Evolutionary conservation across 169 alveolate species (phyloP).

Genomic region (Gregarina niphandrodes): DNA sequence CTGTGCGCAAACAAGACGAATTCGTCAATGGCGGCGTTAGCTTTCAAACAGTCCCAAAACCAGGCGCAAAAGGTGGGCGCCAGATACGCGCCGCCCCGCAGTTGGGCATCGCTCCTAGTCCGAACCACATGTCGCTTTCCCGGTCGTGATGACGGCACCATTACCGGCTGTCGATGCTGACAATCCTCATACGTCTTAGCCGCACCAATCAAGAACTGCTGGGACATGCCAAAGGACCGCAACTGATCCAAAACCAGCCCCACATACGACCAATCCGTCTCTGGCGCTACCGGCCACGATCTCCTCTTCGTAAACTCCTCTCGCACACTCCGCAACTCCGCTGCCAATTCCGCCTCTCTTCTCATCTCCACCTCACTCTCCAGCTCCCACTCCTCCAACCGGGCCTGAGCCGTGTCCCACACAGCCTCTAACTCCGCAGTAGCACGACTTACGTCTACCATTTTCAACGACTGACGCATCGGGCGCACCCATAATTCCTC

Average conservation of each 20-base stretch:
- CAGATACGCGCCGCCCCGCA: too few relatives aligned
- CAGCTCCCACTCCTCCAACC: background rate
- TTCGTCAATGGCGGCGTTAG: too few relatives aligned
- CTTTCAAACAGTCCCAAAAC: too few relatives aligned
- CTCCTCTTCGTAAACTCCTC: background rate
- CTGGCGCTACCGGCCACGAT: background rate
- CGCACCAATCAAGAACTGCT: too few relatives aligned
- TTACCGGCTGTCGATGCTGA: too few relatives aligned
- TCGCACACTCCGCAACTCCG: background rate
- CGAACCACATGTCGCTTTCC: too few relatives aligned
- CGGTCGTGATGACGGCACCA: too few relatives aligned
- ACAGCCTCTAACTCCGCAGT: background rate
- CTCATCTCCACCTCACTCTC: background rate
- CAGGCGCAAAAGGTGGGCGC: too few relatives aligned
- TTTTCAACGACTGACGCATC: background rate
- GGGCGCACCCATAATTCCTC: background rate
- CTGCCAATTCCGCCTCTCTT: background rate
- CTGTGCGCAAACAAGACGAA: too few relatives aligned
- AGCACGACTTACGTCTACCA: background rate
- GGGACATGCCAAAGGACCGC: too few relatives aligned
- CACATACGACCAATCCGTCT: conserved; percentile 18
- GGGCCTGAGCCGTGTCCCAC: background rate
- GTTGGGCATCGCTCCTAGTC: too few relatives aligned
- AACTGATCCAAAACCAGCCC: conserved; percentile 29
- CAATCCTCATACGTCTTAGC: too few relatives aligned